These are phyloP conservation scores for Cymbopogon flexuosus DNA, from an alignment of 202 grass and related monocot genomes.

Conservation along the genomic window DNA sequence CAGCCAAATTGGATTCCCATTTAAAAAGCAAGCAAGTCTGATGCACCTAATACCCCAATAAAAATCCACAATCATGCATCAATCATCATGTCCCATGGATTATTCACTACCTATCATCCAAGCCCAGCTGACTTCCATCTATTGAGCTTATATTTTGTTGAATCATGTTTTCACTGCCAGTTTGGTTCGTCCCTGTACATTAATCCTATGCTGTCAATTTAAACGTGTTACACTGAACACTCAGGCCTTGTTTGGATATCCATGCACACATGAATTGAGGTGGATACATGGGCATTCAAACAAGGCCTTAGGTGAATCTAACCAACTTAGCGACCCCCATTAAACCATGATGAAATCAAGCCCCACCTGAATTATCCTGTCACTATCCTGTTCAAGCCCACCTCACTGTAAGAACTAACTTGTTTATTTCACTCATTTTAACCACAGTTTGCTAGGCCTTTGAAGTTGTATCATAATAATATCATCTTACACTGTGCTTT, in stretches of 20 bases:
- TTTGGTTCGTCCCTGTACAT: neutral
- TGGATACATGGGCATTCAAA: too few relatives aligned
- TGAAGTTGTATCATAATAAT: neutral
- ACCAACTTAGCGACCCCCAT: neutral
- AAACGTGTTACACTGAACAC: neutral
- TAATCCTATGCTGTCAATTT: neutral
- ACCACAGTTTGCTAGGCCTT: neutral
- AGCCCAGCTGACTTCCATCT: neutral
- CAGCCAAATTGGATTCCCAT: neutral
- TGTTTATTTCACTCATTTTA: neutral
- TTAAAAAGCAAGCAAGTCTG: neutral
- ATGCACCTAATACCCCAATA: neutral
- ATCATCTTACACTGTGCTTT: neutral
- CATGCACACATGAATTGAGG: too few relatives aligned
- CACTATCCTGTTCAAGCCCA: neutral
- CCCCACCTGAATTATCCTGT: neutral
- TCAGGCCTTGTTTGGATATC: too few relatives aligned
- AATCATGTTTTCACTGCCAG: neutral
- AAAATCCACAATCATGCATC: neutral
- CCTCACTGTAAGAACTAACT: neutral
- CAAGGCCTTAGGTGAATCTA: neutral
- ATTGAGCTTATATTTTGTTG: neutral
- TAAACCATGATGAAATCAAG: neutral
- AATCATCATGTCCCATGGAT: neutral
- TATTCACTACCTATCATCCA: neutral